Evolutionary conservation across 2,329 filamentous ascomycete species (phyloP).

Genomic region (Calcarisporium arbuscula): DNA sequence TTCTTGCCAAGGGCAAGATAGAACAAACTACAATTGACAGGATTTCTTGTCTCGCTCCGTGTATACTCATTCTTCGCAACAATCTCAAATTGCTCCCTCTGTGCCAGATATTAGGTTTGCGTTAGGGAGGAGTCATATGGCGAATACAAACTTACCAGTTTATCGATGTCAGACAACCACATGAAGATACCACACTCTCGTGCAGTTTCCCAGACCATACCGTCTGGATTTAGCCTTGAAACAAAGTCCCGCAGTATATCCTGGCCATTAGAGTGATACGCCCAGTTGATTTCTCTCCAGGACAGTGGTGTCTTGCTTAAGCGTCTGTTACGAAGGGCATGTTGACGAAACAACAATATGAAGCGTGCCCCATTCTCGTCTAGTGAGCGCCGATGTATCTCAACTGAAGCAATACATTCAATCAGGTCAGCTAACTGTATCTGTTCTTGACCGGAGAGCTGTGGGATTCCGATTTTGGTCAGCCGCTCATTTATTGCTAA

Average conservation of each 20-base stretch:
- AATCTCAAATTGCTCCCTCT: conserved; percentile 69
- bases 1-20: conserved; percentile 92
- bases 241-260: conserved; percentile 86
- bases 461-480: conserved; percentile 66
- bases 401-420: conserved; percentile 76
- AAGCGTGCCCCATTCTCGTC: conserved; percentile 86
- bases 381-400: conserved; percentile 80
- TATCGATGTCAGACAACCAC: conserved; percentile 76
- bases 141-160: conserved; percentile 62
- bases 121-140: too few species aligned
- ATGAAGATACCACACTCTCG: conserved; percentile 86
- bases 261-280: conserved; percentile 77
- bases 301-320: conserved; percentile 60
- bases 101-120: conserved; percentile 10
- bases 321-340: conserved; percentile 62
- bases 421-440: conserved; percentile 79
- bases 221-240: conserved; percentile 69
- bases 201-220: conserved; percentile 78
- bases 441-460: conserved; percentile 79
- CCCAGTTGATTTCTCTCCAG: conserved; percentile 80
- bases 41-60: conserved; percentile 79
- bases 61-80: conserved; percentile 92
- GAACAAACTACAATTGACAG: conserved; percentile 82
- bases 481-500: conserved; percentile 67
- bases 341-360: conserved; percentile 79